Base-by-base conservation (phyloP, 2,329 filamentous ascomycete genomes). In the Calonectria hawksworthii region DNA sequence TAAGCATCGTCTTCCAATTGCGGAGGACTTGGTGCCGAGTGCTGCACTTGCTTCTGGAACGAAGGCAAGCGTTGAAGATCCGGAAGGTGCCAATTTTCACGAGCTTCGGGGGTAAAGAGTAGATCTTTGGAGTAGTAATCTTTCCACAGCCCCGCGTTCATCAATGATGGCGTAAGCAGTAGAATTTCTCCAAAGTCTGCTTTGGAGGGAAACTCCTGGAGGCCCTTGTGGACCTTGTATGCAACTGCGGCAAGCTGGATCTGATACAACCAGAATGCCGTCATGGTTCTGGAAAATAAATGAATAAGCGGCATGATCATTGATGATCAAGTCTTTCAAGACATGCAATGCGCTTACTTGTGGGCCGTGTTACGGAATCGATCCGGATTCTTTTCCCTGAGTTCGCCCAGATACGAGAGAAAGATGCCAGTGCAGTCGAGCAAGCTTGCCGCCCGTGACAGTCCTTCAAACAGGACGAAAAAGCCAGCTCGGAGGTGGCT, bases 281-380 rank as follows among this genome's bases (percentile, higher is more conserved):
- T 85, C 81, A 85, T 83, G 1, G 82, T 83, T 4, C 82, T 83
- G 2, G 9, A 4, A n/a, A n/a, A n/a, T n/a, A n/a, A 14, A 26
- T 3, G 0, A 3, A 2, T 34, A 10, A 44, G 9, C 26, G 2
- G 74, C 2, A 71, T 36, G 21, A 50, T 16, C 1, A 6, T 16
- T 3, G 7, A 6, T 34, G 4, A 14, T 8, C 16, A 56, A 32
- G 52, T 30, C 21, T 26, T 3, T 21, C 34, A 11, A 13, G 38
- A 51, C 30, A 32, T 14, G 26, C 23, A 7, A 11, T 2, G 28
- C 50, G 73, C 80, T 32, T 77, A 80, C 82, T 76, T 80, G 59
- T 86, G 84, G 0, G 83, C 82, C 1, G 83, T 83, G 50, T 85
- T 85, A 41, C 82, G 77, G 26, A 86, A 85, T 16, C 77, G 78